Evolutionary conservation across 2,329 filamentous ascomycete genomes (phyloP).

Genomic region (Hortaea sp.): DNA sequence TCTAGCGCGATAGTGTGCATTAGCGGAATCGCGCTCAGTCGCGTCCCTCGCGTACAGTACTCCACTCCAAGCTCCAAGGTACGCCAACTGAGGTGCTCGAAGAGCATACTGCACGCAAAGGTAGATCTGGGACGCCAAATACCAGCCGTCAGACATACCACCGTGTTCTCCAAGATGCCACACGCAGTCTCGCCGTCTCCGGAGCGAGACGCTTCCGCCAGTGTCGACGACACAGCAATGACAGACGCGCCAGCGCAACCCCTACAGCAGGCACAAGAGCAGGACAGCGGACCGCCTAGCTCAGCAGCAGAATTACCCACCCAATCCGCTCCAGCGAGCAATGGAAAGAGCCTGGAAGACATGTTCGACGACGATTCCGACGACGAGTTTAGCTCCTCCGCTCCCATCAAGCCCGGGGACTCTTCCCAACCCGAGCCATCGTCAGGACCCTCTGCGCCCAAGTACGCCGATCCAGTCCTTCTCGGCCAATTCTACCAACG

Average conservation of each 20-base stretch:
- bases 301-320: conserved; percentile 4
- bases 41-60: not conserved
- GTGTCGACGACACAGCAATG: conserved; percentile 24
- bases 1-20: not conserved
- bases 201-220: conserved; percentile 11
- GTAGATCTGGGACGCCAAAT: no score
- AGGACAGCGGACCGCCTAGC: not conserved
- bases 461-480: conserved; percentile 62
- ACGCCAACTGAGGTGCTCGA: no score
- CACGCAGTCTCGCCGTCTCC: conserved; percentile 34
- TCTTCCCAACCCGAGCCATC: conserved; percentile 27
- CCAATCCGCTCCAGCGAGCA: conserved; percentile 6
- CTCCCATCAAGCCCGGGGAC: conserved; percentile 35
- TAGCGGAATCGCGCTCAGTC: not conserved
- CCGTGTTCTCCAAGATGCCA: conserved; percentile 27
- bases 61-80: no score
- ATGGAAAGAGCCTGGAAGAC: conserved; percentile 37
- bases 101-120: no score
- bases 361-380: conserved; percentile 50
- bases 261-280: conserved; percentile 10
- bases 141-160: not conserved
- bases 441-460: conserved; percentile 8
- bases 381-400: conserved; percentile 48
- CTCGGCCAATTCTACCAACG: conserved; percentile 94
- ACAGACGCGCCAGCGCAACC: conserved; percentile 19